A percentile compares a stretch with the other conserved stretches of the same genome.
These are phyloP conservation scores for Boechera retrofracta DNA, from an alignment of 345 rosid genomes.

Conservation along the genomic window DNA sequence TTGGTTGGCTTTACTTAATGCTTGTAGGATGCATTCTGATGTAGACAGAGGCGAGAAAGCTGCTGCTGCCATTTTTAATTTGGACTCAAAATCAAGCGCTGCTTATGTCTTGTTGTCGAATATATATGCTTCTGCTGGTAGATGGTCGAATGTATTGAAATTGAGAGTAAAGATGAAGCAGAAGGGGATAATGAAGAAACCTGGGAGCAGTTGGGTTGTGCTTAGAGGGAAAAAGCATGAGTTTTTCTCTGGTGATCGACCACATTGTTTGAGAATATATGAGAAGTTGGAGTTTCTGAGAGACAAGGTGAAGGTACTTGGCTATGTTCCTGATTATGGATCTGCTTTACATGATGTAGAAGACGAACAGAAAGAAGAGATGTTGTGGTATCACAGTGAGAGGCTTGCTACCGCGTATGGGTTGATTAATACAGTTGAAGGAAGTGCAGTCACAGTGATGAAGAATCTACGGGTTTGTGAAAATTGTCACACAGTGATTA, in stretches of 20 bases:
- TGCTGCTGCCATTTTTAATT: conserved; percentile 50
- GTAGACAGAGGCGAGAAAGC: conserved; percentile 68
- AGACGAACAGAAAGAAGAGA: conserved; percentile 75
- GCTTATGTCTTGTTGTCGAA: conserved; percentile 68
- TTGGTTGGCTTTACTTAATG: conserved; percentile 81
- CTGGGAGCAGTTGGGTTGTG: conserved; percentile 68
- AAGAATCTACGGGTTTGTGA: conserved; percentile 79
- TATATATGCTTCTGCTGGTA: conserved; percentile 65
- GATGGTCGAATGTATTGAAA: conserved; percentile 65
- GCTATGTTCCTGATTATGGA: conserved; percentile 61
- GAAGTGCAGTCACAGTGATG: conserved; percentile 62
- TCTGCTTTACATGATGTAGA: conserved; percentile 72
- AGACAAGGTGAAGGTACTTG: conserved; percentile 60
- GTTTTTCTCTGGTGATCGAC: conserved; percentile 66
- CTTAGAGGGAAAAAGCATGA: conserved; percentile 57
- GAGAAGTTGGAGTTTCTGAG: conserved; percentile 66
- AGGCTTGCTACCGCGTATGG: conserved; percentile 71
- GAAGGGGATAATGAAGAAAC: conserved; percentile 57
- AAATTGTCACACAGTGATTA: conserved; percentile 65
- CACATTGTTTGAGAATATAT: conserved; percentile 49
- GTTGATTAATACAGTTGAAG: conserved; percentile 54
- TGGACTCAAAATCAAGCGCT: conserved; percentile 65
- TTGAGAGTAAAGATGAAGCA: conserved; percentile 67
- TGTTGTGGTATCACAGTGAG: conserved; percentile 67
- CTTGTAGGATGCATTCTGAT: conserved; percentile 65